A percentile compares a stretch with the other conserved stretches of the same genome.
phyloP scores from a whole-genome alignment of 345 rosid species.

The Euphorbia pulcherrima region DNA sequence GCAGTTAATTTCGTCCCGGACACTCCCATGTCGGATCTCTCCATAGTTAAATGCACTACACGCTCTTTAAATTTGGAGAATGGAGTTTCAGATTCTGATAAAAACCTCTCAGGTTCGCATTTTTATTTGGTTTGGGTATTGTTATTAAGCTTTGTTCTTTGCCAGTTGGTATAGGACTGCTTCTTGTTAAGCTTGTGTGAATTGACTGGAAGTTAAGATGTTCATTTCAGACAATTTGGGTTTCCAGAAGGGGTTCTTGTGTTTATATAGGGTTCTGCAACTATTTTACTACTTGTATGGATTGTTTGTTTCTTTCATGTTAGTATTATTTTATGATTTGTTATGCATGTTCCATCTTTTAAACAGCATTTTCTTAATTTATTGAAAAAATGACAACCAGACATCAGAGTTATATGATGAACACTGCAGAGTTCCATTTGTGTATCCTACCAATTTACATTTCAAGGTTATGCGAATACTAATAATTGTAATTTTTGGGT shows the following conservation, averaged over 20 bases:
- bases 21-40: constrained; percentile 53
- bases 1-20: constrained; percentile 47
- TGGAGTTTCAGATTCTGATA: constrained; percentile 26
- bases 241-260: neutral
- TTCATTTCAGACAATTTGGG: neutral
- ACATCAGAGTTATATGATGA: neutral
- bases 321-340: neutral
- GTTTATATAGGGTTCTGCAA: neutral
- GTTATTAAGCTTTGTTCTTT: neutral
- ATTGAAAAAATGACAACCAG: neutral
- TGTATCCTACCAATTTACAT: neutral
- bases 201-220: neutral
- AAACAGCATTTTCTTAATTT: neutral
- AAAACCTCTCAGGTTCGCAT: constrained; percentile 35
- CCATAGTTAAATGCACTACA: constrained; percentile 38
- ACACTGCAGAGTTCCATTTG: neutral
- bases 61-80: constrained; percentile 15
- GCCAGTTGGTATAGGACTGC: neutral
- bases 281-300: neutral
- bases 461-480: neutral
- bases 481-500: neutral
- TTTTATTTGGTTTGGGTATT: neutral
- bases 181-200: neutral
- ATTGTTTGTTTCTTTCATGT: neutral
- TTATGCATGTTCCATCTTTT: neutral